Conservation (phyloP, 2,329 filamentous ascomycete genomes). For the Lecanicillium sp. region DNA sequence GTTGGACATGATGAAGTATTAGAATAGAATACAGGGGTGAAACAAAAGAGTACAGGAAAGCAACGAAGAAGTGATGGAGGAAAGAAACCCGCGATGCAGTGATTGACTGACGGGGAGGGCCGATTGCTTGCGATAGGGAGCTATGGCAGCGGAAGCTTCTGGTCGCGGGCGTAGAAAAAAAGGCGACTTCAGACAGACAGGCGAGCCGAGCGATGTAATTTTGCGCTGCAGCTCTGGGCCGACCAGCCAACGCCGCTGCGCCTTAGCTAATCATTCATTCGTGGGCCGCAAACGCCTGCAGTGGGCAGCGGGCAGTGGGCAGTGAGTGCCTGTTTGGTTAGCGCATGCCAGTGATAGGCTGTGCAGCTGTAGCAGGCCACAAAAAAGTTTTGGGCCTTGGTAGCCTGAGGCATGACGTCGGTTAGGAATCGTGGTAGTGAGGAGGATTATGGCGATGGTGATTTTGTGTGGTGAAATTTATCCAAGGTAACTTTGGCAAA, state of each 20-base stretch:
- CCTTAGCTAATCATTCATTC: constrained; percentile 1
- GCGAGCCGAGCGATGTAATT: constrained; percentile 9
- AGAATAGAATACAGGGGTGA: constrained; percentile 16
- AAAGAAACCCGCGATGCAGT: constrained; percentile 12
- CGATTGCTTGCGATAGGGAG: constrained; percentile 12
- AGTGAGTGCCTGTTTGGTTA: too few species aligned
- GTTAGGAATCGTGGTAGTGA: too few species aligned
- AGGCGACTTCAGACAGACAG: constrained; percentile 2
- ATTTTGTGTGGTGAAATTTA: too few species aligned
- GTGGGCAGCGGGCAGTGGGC: too few species aligned
- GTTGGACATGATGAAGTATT: constrained; percentile 35
- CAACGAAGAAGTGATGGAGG: neutral
- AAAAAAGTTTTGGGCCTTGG: neutral
- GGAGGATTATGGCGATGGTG: too few species aligned
- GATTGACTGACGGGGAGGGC: constrained; percentile 3
- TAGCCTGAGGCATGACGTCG: constrained; percentile 5
- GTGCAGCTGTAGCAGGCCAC: too few species aligned
- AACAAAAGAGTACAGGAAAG: constrained; percentile 20
- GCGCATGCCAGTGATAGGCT: too few species aligned
- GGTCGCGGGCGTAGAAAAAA: constrained; percentile 13
- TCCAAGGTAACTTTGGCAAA: too few species aligned
- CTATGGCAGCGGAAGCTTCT: constrained; percentile 10
- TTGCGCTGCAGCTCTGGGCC: constrained; percentile 6
- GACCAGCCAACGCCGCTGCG: constrained; percentile 9
- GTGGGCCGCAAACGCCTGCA: neutral